phyloP scores from a whole-genome alignment of 2,329 filamentous ascomycete genomes.

The Westerdykella aurantiaca region DNA sequence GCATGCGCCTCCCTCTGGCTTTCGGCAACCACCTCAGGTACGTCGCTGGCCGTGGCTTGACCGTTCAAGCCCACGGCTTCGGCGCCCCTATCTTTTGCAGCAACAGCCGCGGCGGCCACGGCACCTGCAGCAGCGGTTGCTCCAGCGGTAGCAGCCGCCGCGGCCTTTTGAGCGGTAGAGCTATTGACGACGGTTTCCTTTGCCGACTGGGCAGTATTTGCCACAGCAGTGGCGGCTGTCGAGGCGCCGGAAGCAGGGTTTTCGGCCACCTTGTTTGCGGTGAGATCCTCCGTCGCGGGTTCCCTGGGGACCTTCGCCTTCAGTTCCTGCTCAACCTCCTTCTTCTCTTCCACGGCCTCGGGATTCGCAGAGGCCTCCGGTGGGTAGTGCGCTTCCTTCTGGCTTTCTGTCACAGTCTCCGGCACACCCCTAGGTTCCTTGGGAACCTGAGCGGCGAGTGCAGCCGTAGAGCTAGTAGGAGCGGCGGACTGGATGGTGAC shows the following conservation, averaged over 20 bases:
- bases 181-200: slow-evolving; percentile 23
- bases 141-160: slow-evolving; percentile 20
- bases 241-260: slow-evolving; percentile 23
- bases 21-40: slow-evolving; percentile 59
- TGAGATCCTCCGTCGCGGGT: slow-evolving; percentile 30
- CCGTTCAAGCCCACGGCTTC: slow-evolving; percentile 39
- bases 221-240: slow-evolving; percentile 33
- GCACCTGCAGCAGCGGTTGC: slow-evolving; percentile 42
- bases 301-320: slow-evolving; percentile 60
- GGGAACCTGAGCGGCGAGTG: slow-evolving; percentile 43
- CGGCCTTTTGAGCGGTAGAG: slow-evolving; percentile 26
- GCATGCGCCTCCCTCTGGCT: slow-evolving; percentile 60
- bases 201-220: slow-evolving; percentile 36
- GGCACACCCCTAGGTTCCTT: slow-evolving; percentile 45
- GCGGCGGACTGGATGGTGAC: slow-evolving; percentile 40
- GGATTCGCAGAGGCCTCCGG: slow-evolving; percentile 65
- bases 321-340: slow-evolving; percentile 63
- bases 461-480: slow-evolving; percentile 42
- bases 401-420: slow-evolving; percentile 64
- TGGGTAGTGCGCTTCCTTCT: slow-evolving; percentile 57
- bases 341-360: slow-evolving; percentile 65
- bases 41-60: slow-evolving; percentile 31
- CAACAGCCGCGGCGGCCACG: slow-evolving; percentile 23
- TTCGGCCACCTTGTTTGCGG: slow-evolving; percentile 38
- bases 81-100: slow-evolving; percentile 33